Evolutionary conservation across 768 basidiomycete genomes (phyloP), one percentile per base, ranked within the genome.

Genomic region (Stropharia rugosoannulata): DNA sequence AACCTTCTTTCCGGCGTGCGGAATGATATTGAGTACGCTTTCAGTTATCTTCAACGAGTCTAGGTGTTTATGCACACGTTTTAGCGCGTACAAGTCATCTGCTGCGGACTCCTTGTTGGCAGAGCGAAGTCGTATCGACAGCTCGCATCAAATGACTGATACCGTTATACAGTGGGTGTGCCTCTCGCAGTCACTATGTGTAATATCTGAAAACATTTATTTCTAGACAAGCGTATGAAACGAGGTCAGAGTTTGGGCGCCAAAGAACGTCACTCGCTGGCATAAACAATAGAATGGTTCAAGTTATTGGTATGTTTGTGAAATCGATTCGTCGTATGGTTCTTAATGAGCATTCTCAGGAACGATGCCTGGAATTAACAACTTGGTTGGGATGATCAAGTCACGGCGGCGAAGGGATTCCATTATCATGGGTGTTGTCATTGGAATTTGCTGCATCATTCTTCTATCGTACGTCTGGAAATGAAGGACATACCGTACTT

Each of bases 331-430:
- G 4, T 12, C 36, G 13, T 32, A 16, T 2, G 32, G 36, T 49
- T n/a, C 25, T 15, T 19, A 5, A 46, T 22, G 15, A 47, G n/a
- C 45, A 37, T 44, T 43, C 11, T 16, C 48, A 95, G 93, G 79
- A 65, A 86, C 90, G 5, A 88, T 98, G 70, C 97, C 97, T n/a
- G 95, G 96, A 2, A 87, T 99, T 62, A 95, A 93, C 72, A 91
- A 88, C 57, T 71, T 98, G 41, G 75, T 98, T 36, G 80, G 81
- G 1, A 95, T 98, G 92, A 98, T 99, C 69, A 91, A 91, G 68
- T 86, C 92, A 12, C 82, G 96, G 43, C 82, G 96, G 63, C 79
- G 95, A 57, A 77, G 95, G 65, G 97, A 99, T 70, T 83, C 92
- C 2, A 80, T 98, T 59, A 93, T 98, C 61, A 70, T 98, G 69